Conservation (phyloP, 2,329 filamentous ascomycete species). For the Fusarium papillatum region DNA sequence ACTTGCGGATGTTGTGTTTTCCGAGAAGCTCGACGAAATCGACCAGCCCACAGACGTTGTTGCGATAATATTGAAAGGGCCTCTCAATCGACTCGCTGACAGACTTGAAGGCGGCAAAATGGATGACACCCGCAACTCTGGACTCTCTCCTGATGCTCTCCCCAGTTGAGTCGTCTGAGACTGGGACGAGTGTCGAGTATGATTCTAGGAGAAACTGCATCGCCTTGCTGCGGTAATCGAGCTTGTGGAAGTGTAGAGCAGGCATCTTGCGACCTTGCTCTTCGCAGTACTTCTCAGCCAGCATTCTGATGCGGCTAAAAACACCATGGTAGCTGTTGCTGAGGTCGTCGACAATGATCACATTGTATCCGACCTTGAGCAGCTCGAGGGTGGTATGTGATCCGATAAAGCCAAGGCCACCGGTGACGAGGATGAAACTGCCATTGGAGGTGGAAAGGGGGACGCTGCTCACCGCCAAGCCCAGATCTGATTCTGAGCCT, state of each 20-base stretch:
- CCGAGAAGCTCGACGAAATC: constrained; percentile 69
- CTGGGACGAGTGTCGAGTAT: constrained; percentile 43
- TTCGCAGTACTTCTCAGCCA: constrained; percentile 22
- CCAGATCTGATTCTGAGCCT: constrained; percentile 7
- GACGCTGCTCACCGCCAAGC: neutral
- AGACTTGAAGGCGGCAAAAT: constrained; percentile 78
- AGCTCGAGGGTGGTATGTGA: constrained; percentile 68
- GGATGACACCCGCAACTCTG: constrained; percentile 67
- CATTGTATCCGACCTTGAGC: constrained; percentile 66
- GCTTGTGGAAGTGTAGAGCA: constrained; percentile 52
- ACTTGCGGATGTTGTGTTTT: constrained; percentile 72
- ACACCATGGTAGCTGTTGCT: constrained; percentile 56
- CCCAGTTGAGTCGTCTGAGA: neutral
- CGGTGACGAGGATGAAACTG: constrained; percentile 61
- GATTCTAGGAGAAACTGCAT: constrained; percentile 54
- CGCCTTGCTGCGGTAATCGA: constrained; percentile 53
- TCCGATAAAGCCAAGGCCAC: constrained; percentile 68
- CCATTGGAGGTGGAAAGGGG: constrained; percentile 5
- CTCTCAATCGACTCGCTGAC: constrained; percentile 72
- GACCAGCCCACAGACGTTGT: constrained; percentile 76
- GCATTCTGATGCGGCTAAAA: constrained; percentile 27
- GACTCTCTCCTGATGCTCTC: constrained; percentile 19
- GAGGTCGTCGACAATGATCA: constrained; percentile 61
- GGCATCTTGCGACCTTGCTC: constrained; percentile 28
- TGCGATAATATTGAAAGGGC: constrained; percentile 75